Conservation (phyloP, 495 filamentous ascomycete species). For the Trypethelium eluteriae region DNA sequence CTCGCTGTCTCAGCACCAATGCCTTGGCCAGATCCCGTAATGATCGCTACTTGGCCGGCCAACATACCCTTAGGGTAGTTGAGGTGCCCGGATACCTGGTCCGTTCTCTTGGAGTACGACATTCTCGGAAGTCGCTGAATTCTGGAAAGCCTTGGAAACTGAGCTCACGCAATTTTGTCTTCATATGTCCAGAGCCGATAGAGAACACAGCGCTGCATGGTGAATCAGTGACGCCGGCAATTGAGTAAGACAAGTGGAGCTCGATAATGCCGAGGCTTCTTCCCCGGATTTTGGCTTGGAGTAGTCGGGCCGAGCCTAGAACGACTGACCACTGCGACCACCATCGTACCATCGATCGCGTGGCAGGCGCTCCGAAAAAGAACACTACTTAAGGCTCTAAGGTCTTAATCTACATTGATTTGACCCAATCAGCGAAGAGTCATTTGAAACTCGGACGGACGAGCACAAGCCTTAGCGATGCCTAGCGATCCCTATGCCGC, state of each 20-base stretch:
- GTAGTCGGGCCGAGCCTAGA: not conserved
- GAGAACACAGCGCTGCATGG: not conserved
- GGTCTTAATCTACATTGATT: not conserved
- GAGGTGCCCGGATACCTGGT: constrained; percentile 65
- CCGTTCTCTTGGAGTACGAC: constrained; percentile 26
- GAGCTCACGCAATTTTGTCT: not conserved
- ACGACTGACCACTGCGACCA: not conserved
- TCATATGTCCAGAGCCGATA: not conserved
- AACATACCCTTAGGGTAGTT: constrained; percentile 74
- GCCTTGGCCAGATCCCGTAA: constrained; percentile 81
- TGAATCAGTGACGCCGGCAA: not conserved
- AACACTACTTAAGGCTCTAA: not conserved
- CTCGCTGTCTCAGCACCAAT: constrained; percentile 78
- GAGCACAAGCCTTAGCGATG: not conserved
- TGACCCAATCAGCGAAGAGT: no score
- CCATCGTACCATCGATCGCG: not conserved
- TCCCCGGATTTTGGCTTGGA: not conserved
- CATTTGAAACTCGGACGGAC: no score
- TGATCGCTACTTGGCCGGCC: constrained; percentile 71
- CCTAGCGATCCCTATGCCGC: not conserved
- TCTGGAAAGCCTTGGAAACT: not conserved
- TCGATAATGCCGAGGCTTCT: constrained; percentile 7
- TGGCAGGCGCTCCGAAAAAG: no score
- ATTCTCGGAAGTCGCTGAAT: not conserved
- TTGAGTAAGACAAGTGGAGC: not conserved